Evolutionary conservation across 345 rosid genomes (phyloP), one percentile per base, ranked within the genome.

Genomic region (Gynandropsis gynandra): DNA sequence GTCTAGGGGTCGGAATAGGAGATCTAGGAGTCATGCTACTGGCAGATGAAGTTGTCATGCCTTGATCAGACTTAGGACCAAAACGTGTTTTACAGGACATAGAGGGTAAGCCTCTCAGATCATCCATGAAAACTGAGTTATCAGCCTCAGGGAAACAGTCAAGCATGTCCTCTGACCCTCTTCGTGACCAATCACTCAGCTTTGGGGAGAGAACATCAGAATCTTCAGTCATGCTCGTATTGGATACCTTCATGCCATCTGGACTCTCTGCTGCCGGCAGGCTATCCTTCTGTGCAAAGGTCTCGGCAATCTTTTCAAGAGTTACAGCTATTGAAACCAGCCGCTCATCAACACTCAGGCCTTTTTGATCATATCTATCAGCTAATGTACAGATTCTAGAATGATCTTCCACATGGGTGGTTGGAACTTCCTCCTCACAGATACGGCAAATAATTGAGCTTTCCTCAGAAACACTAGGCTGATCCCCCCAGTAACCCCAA

Each of bases 21-120:
- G 99, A 93, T 66, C 94, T 80, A 54, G 99, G 99, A 64, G 99
- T 93, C 87, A 88, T 79, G 77, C 99, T 93, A 58, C 99, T 89
- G 54, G 89, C 97, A 24, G 97, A 88, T 31, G 99, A 93, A 50
- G 97, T 85, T 35, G 98, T 71, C 97, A 92, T 85, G 68, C 95
- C 97, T 64, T 79, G 93, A 73, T 92, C 97, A 47, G 97, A 85
- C 78, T 93, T 93, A 50, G 92, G 80, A 50, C 97, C 94, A 67
- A 87, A 87, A 62, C 97, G 96, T 36, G 92, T 83, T 80, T 56
- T 93, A 70, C 99, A 93, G 58, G 95, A 85, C 88, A 88, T 83
- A 52, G 87, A 69, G 61, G 95, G 83, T 55, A 93, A 72, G 36
- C 96, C 85, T 74, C 86, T 93, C 71, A 93, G 67, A 68, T 88